Evolutionary conservation across 2,329 filamentous ascomycete genomes (phyloP), one percentile per base, ranked within the genome.

Genomic region (Fusarium coicis): DNA sequence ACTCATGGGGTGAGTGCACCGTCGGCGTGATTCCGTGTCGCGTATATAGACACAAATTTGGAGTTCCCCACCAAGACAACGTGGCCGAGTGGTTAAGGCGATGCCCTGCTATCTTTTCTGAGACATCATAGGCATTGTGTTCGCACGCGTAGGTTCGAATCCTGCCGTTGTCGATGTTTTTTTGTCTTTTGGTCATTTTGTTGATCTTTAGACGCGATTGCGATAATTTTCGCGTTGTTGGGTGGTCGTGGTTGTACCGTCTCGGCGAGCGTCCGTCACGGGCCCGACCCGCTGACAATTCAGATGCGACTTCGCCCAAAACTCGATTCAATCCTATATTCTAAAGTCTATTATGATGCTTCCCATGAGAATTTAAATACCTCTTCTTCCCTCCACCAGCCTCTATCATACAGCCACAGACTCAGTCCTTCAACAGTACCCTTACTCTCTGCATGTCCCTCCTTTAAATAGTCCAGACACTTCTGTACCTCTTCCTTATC

Each of bases 111-210:
- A 68, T 68, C 66, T 66, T 39, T 40, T 52, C 11, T 7, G 64
- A 63, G 65, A 68, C 66, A 63, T 68, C 49, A 68, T 52, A 68
- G 66, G 66, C 66, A 68, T 68, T 68, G 66, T 68, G 64, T 68
- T 68, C 66, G 66, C 64, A 68, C 64, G 66, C 66, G 66, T 68
- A 68, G 66, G 66, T 68, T 68, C 66, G 66, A 68, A 68, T 68
- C 66, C 66, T 68, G 66, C 66, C 64, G 66, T 68, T 68, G 66
- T 68, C 64, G 66, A 23, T 30, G 32, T n/a, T 9, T 16, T 32
- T 63, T 68, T 68, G 10, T 3, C 5, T 53, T 37, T 16, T 16
- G 3, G 2, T 2, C 5, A 28, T 28, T 4, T 14, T 40, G 0
- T 12, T 54, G 7, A 4, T 40, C 6, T 28, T 54, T 4, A 12